Evolutionary conservation across 805 yeast genomes (phyloP), one percentile per base, ranked within the genome.

Genomic region (Lachancea nothofagi): DNA sequence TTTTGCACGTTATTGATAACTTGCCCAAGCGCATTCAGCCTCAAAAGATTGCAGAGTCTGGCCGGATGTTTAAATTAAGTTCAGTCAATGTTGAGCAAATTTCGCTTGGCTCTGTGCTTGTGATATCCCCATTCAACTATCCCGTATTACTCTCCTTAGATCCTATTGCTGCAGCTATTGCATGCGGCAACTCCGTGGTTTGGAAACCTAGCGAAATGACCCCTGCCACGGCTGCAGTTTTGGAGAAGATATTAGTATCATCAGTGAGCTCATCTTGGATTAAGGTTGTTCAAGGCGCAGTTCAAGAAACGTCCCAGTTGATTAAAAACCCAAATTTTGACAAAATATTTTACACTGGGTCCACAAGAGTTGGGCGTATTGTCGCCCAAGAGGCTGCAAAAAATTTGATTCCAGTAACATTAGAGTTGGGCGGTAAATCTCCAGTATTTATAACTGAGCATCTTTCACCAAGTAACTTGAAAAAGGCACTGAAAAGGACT

Each of bases 371-470:
- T 20, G 97, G 96, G 15, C 75, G 72, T 25, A 75, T 85, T 38
- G 77, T 90, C 24, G 81, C 90, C 19, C 65, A 69, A 43, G 83
- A 83, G 32, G 96, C 97, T 1, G 93, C 90, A n/a, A 78, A 84
- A 62, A 73, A 75, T 15, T 69, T 89, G 49, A 86, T 95, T 1
- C 97, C 97, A 1, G 73, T 74, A 8, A 63, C 83, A 7, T 70
- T 89, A 45, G 97, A 89, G 63, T 69, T 89, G 32, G 97, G 97
- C 39, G 97, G 97, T 4, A 90, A 90, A 61, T 81, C 90, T 6
- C 97, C 97, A 0, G 83, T 76, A 2, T 72, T 88, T 50, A 66
- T 89, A 8, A 72, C 87, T 37, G 71, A 66, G 33, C 68, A 66
- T 46, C 63, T 71, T 36, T 65, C 65, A 10, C 67, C 69, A 41